A percentile compares a stretch with the other conserved stretches of the same genome.
phyloP scores from a whole-genome alignment of 164 flowering plant species.

The Magnolia kwangsiensis region DNA sequence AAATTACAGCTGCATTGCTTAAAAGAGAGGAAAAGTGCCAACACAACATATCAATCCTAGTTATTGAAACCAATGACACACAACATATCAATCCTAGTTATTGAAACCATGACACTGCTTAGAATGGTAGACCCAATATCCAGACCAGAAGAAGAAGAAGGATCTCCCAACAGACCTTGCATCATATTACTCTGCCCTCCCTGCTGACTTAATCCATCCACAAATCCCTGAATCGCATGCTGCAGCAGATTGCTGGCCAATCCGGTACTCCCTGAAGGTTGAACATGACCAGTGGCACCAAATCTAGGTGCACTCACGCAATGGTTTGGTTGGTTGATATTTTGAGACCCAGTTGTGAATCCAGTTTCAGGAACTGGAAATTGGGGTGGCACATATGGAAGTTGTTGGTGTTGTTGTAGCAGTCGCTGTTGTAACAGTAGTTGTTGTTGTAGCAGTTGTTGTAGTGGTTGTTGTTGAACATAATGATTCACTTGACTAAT shows the following conservation, averaged over 20 bases:
- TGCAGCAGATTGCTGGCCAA: background rate
- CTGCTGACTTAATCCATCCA: conserved; percentile 1
- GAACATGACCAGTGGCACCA: background rate
- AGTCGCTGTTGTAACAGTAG: background rate
- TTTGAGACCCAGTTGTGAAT: background rate
- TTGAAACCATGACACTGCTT: background rate
- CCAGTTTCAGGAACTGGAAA: background rate
- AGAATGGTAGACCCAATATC: conserved; percentile 4
- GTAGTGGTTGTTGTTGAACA: background rate
- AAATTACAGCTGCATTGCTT: no score
- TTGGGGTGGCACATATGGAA: background rate
- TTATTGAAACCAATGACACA: no score
- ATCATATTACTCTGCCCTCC: background rate
- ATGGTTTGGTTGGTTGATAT: background rate
- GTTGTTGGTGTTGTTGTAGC: background rate
- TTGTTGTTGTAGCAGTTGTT: background rate
- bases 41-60: no score
- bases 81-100: no score
- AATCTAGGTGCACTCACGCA: background rate
- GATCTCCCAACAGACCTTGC: background rate
- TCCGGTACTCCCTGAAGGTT: background rate
- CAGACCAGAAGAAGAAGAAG: background rate
- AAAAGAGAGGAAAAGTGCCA: no score
- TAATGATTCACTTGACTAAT: background rate
- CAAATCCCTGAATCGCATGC: background rate